A percentile compares a stretch with the other conserved stretches of the same genome.
phyloP scores from a whole-genome alignment of 345 rosid species.

The Eucalyptus brandiana region DNA sequence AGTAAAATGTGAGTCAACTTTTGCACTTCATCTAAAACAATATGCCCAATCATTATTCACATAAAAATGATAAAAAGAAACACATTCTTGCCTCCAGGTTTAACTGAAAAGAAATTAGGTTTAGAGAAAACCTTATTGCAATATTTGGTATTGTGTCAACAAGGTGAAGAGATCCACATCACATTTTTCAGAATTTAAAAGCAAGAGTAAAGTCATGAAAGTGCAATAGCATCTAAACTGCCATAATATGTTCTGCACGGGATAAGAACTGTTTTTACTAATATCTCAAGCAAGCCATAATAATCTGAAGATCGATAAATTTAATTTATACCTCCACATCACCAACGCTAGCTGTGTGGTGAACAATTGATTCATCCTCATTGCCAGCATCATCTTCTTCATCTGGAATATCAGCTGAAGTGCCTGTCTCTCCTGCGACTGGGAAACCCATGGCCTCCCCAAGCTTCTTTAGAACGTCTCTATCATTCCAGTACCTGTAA shows the following conservation, averaged over 20 bases:
- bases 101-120: not conserved
- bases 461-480: conserved; percentile 70
- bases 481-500: conserved; percentile 89
- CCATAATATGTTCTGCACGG: not conserved
- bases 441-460: conserved; percentile 99
- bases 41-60: not conserved
- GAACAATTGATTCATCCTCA: conserved; percentile 92
- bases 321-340: conserved; percentile 64
- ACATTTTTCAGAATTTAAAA: not conserved
- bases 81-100: not conserved
- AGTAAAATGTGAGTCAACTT: not conserved
- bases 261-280: not conserved
- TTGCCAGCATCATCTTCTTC: conserved; percentile 62
- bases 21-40: not conserved
- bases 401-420: conserved; percentile 54
- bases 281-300: not conserved
- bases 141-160: not conserved
- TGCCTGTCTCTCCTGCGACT: conserved; percentile 46
- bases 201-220: not conserved
- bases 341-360: conserved; percentile 82
- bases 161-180: not conserved
- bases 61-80: not conserved
- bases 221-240: not conserved
- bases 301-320: not conserved
- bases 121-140: not conserved